Conservation (phyloP, 768 basidiomycete genomes). For the Imleria badia region DNA sequence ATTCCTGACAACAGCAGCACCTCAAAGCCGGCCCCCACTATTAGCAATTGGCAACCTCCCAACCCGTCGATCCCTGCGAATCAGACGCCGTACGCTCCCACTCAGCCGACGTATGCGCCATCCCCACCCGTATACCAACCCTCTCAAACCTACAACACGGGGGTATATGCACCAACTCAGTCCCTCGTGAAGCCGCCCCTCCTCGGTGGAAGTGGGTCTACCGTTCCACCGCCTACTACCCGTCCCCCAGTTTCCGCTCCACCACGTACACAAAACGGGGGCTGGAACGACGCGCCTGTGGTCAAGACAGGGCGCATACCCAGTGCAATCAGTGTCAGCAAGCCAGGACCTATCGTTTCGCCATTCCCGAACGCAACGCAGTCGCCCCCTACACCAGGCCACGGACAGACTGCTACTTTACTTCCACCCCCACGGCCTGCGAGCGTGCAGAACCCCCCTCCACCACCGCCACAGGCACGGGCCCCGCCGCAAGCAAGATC, state of each 20-base stretch:
- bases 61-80: constrained; percentile 28
- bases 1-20: constrained; percentile 32
- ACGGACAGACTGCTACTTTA: constrained; percentile 32
- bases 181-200: constrained; percentile 43
- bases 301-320: constrained; percentile 50
- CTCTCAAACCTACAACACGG: not conserved
- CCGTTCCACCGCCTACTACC: constrained; percentile 41
- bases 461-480: constrained; percentile 40
- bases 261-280: constrained; percentile 67
- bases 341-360: constrained; percentile 74
- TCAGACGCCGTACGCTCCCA: constrained; percentile 16
- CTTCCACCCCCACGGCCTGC: constrained; percentile 57
- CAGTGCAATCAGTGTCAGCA: constrained; percentile 44
- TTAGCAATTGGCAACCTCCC: constrained; percentile 24
- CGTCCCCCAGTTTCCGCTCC: constrained; percentile 44
- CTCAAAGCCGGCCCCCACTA: constrained; percentile 7
- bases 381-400: constrained; percentile 45
- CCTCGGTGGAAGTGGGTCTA: constrained; percentile 36
- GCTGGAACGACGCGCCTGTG: constrained; percentile 89
- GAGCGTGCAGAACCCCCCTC: constrained; percentile 42
- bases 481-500: constrained; percentile 35
- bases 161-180: constrained; percentile 15
- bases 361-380: constrained; percentile 80
- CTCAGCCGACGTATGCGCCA: constrained; percentile 36
- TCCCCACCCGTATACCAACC: constrained; percentile 16